These are phyloP conservation scores for Tricholoma sp. DNA, from an alignment of 768 basidiomycete genomes.

Conservation along the genomic window DNA sequence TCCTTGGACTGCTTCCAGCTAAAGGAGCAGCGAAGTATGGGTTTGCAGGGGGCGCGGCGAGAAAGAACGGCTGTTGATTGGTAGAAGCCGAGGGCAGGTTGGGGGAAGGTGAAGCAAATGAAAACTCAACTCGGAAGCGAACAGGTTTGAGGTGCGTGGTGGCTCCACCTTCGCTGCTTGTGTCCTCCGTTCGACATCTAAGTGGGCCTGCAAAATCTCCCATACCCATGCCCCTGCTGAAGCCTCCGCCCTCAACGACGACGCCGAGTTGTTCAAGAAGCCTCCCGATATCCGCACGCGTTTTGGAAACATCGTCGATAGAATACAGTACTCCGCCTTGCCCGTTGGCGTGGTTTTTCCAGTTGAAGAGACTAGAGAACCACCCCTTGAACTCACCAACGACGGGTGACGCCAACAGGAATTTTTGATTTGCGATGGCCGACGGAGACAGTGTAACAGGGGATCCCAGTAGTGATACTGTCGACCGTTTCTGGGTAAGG, in stretches of 20 bases:
- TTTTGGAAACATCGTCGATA: slow-evolving; percentile 47
- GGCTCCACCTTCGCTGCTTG: slow-evolving; percentile 30
- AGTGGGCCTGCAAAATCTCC: slow-evolving; percentile 25
- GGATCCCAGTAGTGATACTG: slow-evolving; percentile 40
- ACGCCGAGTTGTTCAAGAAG: slow-evolving; percentile 67
- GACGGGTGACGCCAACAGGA: slow-evolving; percentile 56
- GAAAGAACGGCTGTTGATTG: slow-evolving; percentile 6
- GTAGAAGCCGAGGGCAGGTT: slow-evolving; percentile 4
- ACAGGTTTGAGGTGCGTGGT: slow-evolving; percentile 62
- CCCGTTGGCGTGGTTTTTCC: slow-evolving; percentile 57
- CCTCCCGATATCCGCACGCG: slow-evolving; percentile 58
- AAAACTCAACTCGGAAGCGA: slow-evolving; percentile 81
- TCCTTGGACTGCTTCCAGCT: slow-evolving; percentile 14
- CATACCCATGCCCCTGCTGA: slow-evolving; percentile 18
- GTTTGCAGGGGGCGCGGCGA: slow-evolving; percentile 10
- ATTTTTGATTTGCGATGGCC: slow-evolving; percentile 27
- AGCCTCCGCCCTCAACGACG: slow-evolving; percentile 32
- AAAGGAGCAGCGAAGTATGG: slow-evolving; percentile 16
- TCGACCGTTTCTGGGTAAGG: slow-evolving; percentile 41
- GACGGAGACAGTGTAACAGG: slow-evolving; percentile 41
- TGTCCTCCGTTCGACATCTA: slow-evolving; percentile 52
- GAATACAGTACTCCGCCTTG: slow-evolving; percentile 49
- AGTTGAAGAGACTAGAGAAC: slow-evolving; percentile 95
- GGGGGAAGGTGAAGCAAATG: slow-evolving; percentile 20
- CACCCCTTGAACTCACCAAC: slow-evolving; percentile 86